Base-by-base conservation (phyloP, 768 basidiomycete genomes). In the Lactifluus rugatus region DNA sequence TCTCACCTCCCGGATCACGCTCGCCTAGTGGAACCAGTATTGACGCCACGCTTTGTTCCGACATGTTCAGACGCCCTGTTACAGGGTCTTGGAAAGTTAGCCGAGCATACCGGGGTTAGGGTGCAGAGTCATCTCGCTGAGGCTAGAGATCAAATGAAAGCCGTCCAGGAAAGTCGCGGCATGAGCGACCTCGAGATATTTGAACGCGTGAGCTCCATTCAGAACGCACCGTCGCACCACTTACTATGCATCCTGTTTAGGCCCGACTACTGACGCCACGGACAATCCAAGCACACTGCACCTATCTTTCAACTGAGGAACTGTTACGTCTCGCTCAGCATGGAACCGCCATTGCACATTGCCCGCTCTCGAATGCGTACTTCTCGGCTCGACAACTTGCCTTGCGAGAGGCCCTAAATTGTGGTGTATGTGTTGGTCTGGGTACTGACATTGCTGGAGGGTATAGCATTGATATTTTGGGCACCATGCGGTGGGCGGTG, bases 31-130 rank as follows among this genome's bases (percentile, higher is more conserved):
- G 79, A 87, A 56, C 93, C 93, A 1, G 88, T 94, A 10, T 70
- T 95, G 54, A 93, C 93, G 0, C 93, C 93, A 0, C 81, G 93
- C 17, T 95, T 94, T 62, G 84, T 94, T 2, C 93, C 93, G 1
- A 91, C 91, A 0, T 94, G 91, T 68, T 86, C 89, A 2, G 75
- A 87, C 50, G 81, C 78, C 45, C 74, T 93, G 31, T 76, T 94
- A 0, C 60, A 62, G 9, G 84, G 81, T 9, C 74, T 95, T 0
- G 84, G 81, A 3, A 67, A 74, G 8, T 70, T 93, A 1, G 76
- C 84, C 0, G 58, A 70, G 25, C 66, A 69, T 32, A 67, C 75
- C 41, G 69, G 71, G n/a, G 68, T 85, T 9, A 75, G 78, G 48
- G 72, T 92, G 0, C 90, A 93, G 67, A 90, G 86, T 62, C 92